Percentiles rank a stretch among this genome's conserved stretches.
These are phyloP conservation scores for Ascochyta fabae DNA, from an alignment of 2,329 filamentous ascomycete genomes.

Conservation along the genomic window DNA sequence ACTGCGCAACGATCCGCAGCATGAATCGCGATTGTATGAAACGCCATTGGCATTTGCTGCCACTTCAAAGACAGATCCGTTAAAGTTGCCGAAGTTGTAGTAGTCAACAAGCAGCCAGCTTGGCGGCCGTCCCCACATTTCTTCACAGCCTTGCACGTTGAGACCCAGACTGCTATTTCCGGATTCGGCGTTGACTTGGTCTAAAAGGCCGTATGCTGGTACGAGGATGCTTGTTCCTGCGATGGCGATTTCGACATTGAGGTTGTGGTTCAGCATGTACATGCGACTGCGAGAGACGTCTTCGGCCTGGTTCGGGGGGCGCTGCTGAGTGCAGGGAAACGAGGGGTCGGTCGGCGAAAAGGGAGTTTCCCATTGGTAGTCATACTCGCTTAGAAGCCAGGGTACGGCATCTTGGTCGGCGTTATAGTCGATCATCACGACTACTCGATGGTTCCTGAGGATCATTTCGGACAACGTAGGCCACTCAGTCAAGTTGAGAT, in stretches of 20 bases:
- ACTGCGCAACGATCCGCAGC: constrained; percentile 28
- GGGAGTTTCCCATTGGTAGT: constrained; percentile 87
- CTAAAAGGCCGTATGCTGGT: constrained; percentile 38
- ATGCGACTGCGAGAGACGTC: constrained; percentile 64
- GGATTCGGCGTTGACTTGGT: constrained; percentile 38
- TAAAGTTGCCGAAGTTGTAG: constrained; percentile 44
- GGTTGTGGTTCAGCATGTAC: constrained; percentile 89
- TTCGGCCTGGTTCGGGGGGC: constrained; percentile 70
- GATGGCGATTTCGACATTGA: constrained; percentile 67
- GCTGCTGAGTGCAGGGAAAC: constrained; percentile 81
- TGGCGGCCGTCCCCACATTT: constrained; percentile 42
- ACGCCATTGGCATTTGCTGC: constrained; percentile 59
- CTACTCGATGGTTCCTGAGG: constrained; percentile 37
- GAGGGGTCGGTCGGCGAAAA: constrained; percentile 73
- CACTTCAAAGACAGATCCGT: constrained; percentile 46
- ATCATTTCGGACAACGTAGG: constrained; percentile 73
- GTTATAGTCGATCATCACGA: constrained; percentile 46
- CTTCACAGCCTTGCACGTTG: constrained; percentile 35
- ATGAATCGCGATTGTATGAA: constrained; percentile 26
- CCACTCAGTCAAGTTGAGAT: constrained; percentile 79
- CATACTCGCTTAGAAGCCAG: constrained; percentile 87
- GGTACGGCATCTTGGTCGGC: constrained; percentile 80
- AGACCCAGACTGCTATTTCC: constrained; percentile 38
- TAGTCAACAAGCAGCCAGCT: constrained; percentile 49
- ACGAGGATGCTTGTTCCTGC: constrained; percentile 51